Conservation (phyloP, 257 asterid species). For the Salvia hispanica region DNA sequence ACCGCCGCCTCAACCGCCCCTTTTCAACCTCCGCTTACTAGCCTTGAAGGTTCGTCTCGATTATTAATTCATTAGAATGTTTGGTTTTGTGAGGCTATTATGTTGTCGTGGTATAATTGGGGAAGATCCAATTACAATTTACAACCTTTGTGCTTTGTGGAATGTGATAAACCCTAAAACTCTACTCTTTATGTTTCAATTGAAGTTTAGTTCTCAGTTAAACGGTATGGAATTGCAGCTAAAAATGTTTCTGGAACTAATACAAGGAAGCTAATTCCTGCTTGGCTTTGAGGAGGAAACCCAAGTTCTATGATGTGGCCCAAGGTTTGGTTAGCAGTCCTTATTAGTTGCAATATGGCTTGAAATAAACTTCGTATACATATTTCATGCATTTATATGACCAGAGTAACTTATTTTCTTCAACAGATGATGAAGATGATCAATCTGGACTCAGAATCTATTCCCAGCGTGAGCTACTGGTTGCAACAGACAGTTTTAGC, state of each 20-base stretch:
- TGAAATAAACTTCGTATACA: no score
- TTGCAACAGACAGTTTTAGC: background rate
- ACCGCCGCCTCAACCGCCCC: no score
- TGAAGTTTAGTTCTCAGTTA: no score
- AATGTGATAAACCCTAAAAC: no score
- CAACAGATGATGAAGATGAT: slow-evolving; percentile 9
- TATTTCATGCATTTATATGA: no score
- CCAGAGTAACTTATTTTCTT: no score
- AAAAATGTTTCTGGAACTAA: background rate
- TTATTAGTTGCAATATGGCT: no score
- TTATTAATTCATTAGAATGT: no score
- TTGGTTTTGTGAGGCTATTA: background rate
- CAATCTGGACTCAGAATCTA: background rate
- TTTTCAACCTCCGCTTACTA: slow-evolving; percentile 1
- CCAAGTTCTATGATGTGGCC: background rate
- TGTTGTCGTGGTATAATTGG: background rate
- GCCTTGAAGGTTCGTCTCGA: background rate
- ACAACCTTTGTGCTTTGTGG: no score
- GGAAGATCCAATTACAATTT: background rate
- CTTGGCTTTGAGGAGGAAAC: background rate
- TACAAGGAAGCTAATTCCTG: slow-evolving; percentile 1
- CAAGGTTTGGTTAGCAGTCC: no score
- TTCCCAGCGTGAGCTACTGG: background rate
- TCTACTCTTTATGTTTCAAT: no score
- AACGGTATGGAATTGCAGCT: background rate